A percentile compares a stretch with the other conserved stretches of the same genome.
Evolutionary conservation across 176 grass and related monocot genomes (phyloP).

Genomic region (Eragrostis curvula): DNA sequence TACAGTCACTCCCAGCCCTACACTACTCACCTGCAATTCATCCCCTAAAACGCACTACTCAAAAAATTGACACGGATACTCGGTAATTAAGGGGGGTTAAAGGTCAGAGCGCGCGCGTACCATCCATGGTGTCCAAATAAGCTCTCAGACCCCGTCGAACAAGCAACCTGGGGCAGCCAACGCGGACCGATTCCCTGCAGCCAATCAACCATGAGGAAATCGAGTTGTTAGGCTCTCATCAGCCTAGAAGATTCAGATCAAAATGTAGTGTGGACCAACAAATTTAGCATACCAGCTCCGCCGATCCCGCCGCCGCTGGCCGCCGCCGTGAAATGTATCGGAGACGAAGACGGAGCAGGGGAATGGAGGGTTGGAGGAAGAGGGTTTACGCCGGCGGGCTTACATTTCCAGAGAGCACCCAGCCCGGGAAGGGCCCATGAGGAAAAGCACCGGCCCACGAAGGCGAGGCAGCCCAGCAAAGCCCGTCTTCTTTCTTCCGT

Average conservation of each 20-base stretch:
- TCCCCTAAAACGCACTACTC: conserved; percentile 3
- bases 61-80: neutral
- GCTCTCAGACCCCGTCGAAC: neutral
- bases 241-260: neutral
- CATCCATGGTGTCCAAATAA: conserved; percentile 48
- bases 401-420: too few relatives aligned
- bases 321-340: neutral
- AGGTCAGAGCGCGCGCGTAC: neutral
- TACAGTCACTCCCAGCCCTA: neutral
- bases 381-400: neutral
- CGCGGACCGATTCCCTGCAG: conserved; percentile 26
- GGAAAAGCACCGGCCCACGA: too few relatives aligned
- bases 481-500: too few relatives aligned
- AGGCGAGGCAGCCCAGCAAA: too few relatives aligned
- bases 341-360: neutral
- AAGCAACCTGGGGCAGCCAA: conserved; percentile 20
- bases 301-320: neutral
- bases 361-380: neutral
- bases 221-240: neutral
- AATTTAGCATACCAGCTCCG: neutral
- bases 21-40: neutral
- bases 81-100: neutral
- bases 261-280: neutral
- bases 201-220: neutral
- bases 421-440: too few relatives aligned